Conservation (phyloP, 2,329 filamentous ascomycete species). For the Aureobasidium leucospermi region DNA sequence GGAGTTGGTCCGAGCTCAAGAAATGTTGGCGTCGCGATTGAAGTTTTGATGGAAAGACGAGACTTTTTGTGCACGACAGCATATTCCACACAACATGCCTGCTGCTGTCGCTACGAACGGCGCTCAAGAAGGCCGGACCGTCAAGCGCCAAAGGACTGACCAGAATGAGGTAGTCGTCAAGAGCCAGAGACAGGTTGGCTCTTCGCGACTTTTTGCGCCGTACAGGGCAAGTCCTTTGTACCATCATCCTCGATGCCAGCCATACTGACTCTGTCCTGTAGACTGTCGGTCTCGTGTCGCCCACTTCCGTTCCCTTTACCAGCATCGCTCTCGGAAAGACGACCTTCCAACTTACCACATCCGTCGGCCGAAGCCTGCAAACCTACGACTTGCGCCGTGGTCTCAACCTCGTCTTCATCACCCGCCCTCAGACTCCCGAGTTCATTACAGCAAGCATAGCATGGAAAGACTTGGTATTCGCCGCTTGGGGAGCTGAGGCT, state of each 20-base stretch:
- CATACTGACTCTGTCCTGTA: slow-evolving; percentile 33
- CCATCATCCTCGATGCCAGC: neutral
- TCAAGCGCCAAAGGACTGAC: slow-evolving; percentile 67
- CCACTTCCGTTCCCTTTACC: slow-evolving; percentile 83
- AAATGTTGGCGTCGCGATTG: neutral
- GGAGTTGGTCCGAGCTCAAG: neutral
- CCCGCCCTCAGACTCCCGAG: slow-evolving; percentile 77
- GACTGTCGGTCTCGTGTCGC: slow-evolving; percentile 90
- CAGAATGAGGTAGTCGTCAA: slow-evolving; percentile 20
- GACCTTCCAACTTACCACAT: slow-evolving; percentile 96
- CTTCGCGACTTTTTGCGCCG: slow-evolving; percentile 82
- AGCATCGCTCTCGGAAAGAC: slow-evolving; percentile 83
- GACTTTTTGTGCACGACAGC: neutral
- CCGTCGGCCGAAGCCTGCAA: slow-evolving; percentile 80
- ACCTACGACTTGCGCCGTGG: slow-evolving; percentile 91
- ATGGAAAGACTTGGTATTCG: slow-evolving; percentile 80
- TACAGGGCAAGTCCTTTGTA: slow-evolving; percentile 61
- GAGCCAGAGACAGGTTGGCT: slow-evolving; percentile 19
- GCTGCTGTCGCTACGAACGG: slow-evolving; percentile 3
- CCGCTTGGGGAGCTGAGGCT: slow-evolving; percentile 71
- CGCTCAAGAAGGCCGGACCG: slow-evolving; percentile 41
- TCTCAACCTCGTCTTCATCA: slow-evolving; percentile 88
- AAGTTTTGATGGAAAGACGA: neutral
- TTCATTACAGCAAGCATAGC: slow-evolving; percentile 79
- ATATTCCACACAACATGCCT: slow-evolving; percentile 10